Evolutionary conservation across 208 protist genomes (phyloP), one percentile per base, ranked within the genome.

Genomic region (Leishmania arabica): DNA sequence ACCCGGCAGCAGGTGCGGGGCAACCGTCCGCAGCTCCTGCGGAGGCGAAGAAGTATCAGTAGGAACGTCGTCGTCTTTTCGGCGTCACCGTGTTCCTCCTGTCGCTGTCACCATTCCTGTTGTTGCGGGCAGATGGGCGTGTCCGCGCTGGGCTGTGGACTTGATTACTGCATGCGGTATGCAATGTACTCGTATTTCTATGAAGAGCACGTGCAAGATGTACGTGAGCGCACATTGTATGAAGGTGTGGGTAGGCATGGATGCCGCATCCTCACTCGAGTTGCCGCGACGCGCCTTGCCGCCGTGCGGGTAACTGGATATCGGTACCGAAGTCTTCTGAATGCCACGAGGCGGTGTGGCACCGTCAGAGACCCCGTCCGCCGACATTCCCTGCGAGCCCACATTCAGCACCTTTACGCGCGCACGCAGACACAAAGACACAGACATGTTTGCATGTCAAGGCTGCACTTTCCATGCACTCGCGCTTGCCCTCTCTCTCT

Each of bases 11-110:
- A 68, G 64, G 31, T 24, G 37, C 42, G 64, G 68, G 78, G 68
- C 21, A 58, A 51, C 15, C 45, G 42, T 62, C 70, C 2, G 4
- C 40, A 42, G 4, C 80, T 54, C 24, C 49, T 1, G 27, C 17
- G 64, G 80, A 78, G 34, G 75, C 62, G 3, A 88, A 85, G 60
- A 88, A 87, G 79, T 66, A 83, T 34, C 68, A 87, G 66, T 84
- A 78, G 68, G 54, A 17, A 11, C 24, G n/a, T 51, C 9, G 6
- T 34, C 45, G 9, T 51, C 45, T 17, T 53, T 31, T 40, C 13
- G 6, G 34, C 5, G 69, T 7, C 19, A 31, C 42, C 27, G 31
- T 31, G 62, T 40, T 8, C n/a, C 27, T 27, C 58, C 21, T 13
- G 8, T 58, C 58, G 21, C 58, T 64, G 58, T 9, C 27, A 8